Base-by-base conservation (phyloP, 176 grass and related monocot species). In the Thalia dealbata region DNA sequence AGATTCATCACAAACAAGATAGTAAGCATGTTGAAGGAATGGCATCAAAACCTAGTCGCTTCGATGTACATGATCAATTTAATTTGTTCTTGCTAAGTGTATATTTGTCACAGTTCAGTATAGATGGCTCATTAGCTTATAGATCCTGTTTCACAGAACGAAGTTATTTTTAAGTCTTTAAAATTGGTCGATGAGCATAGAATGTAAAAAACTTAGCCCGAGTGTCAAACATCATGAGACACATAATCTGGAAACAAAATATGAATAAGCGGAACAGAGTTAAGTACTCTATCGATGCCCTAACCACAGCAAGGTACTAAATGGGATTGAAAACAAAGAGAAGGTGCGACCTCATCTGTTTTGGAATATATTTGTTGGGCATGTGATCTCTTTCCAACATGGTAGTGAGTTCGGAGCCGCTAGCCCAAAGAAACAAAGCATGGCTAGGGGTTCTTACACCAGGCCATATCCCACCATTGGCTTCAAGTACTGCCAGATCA, bases 401-500 rank as follows among this genome's bases (percentile, higher is more conserved):
- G 46, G 61, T 75, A 23, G 79, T 81, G 22, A 81, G 72, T 69
- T 81, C 79, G 32, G 79, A 81, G 50, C 79, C 79, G 75, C 79
- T 81, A 24, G 79, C 79, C 79, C 79, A 81, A 44, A 81, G 72
- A 60, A 81, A 81, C 46, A 75, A 10, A 16, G 73, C 72, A 68
- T 81, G 72, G 61, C 79, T 76, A 48, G 79, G 79, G 30, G 50
- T 69, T 69, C 72, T 74, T 32, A 76, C 73, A 70, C 79, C 79
- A 70, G 79, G 79, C 79, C 79, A 81, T 56, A 81, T 60, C 9
- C 79, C 79, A 60, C 35, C 79, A 50, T 81, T 81, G 22, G 79
- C 79, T 75, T 68, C 22, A 69, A 81, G 73, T n/a, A 81, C 79
- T 19, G 79, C 79, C 72, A 81, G 32, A n/a, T 81, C 79, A 70